Conservation (phyloP, 805 yeast genomes). For the Yamadazyma takamatsuzukensis region DNA sequence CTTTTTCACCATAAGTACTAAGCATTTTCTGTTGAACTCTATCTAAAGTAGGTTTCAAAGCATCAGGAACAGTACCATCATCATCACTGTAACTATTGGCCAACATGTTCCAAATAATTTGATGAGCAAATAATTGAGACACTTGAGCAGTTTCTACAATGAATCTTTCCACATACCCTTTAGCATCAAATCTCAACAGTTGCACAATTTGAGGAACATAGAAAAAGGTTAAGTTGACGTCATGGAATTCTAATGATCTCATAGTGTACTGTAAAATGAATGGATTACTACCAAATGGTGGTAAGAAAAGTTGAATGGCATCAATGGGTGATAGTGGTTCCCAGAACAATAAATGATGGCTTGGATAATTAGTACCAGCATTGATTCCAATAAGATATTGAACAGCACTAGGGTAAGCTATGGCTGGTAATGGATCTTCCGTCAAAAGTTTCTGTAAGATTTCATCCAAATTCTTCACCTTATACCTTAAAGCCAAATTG, state of each 20-base stretch:
- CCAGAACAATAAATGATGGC: constrained; percentile 59
- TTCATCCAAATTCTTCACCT: constrained; percentile 36
- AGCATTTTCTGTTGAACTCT: constrained; percentile 64
- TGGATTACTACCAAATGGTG: constrained; percentile 65
- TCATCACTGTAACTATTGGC: constrained; percentile 93
- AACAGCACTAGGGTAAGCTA: constrained; percentile 56
- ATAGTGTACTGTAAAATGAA: constrained; percentile 79
- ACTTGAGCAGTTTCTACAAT: constrained; percentile 90
- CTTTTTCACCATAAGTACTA: constrained; percentile 54
- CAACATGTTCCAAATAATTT: constrained; percentile 95
- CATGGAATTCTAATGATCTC: constrained; percentile 84
- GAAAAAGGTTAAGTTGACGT: constrained; percentile 84
- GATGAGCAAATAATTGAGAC: constrained; percentile 91
- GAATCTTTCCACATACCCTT: constrained; percentile 84
- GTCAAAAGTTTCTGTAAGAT: constrained; percentile 44
- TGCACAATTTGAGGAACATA: constrained; percentile 99
- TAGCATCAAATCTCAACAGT: constrained; percentile 72
- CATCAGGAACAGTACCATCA: constrained; percentile 75
- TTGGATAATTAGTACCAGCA: constrained; percentile 34
- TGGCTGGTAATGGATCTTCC: constrained; percentile 56
- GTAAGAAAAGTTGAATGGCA: constrained; percentile 78
- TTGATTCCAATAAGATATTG: constrained; percentile 45
- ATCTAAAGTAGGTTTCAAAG: constrained; percentile 79
- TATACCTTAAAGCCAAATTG: constrained; percentile 60
- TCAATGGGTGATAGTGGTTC: constrained; percentile 75